A percentile compares a stretch with the other conserved stretches of the same genome.
These are phyloP conservation scores for Penicillium oxalicum DNA, from an alignment of 2,329 filamentous ascomycete genomes.

Conservation along the genomic window DNA sequence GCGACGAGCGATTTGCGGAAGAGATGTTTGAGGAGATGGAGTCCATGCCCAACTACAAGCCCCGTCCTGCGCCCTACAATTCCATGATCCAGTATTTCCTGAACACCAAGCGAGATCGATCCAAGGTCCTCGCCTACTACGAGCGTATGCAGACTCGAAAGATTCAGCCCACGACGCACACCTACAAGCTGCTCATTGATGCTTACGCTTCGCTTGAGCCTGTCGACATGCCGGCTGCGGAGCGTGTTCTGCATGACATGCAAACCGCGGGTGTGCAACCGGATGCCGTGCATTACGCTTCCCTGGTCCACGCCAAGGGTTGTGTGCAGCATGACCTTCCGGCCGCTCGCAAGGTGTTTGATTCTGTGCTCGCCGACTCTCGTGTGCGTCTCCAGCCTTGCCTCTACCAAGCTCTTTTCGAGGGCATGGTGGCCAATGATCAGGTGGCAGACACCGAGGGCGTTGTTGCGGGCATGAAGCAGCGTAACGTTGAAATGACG, in stretches of 20 bases:
- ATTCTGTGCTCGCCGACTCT: conserved; percentile 65
- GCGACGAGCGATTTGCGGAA: conserved; percentile 94
- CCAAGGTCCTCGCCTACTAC: conserved; percentile 90
- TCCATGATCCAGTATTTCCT: conserved; percentile 99
- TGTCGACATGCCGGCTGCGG: conserved; percentile 79
- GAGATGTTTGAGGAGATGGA: conserved; percentile 99
- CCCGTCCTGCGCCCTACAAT: conserved; percentile 94
- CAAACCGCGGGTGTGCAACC: conserved; percentile 66
- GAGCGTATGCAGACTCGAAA: conserved; percentile 83
- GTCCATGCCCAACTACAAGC: conserved; percentile 97
- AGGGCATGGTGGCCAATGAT: conserved; percentile 94
- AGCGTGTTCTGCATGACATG: conserved; percentile 75
- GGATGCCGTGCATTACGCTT: conserved; percentile 92
- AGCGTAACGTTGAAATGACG: conserved; percentile 72
- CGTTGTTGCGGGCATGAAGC: conserved; percentile 69
- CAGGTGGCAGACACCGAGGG: conserved; percentile 68
- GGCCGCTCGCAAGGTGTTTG: conserved; percentile 74
- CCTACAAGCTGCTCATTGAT: conserved; percentile 95
- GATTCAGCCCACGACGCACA: conserved; percentile 89
- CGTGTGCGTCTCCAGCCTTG: conserved; percentile 70
- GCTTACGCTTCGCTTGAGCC: conserved; percentile 92
- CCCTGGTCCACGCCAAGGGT: conserved; percentile 89
- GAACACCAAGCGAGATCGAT: conserved; percentile 91
- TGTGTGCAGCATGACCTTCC: conserved; percentile 89
- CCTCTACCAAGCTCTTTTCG: conserved; percentile 93